These are phyloP conservation scores for Sugiyamaella pinicola DNA, from an alignment of 1,139 yeast genomes.

Conservation along the genomic window DNA sequence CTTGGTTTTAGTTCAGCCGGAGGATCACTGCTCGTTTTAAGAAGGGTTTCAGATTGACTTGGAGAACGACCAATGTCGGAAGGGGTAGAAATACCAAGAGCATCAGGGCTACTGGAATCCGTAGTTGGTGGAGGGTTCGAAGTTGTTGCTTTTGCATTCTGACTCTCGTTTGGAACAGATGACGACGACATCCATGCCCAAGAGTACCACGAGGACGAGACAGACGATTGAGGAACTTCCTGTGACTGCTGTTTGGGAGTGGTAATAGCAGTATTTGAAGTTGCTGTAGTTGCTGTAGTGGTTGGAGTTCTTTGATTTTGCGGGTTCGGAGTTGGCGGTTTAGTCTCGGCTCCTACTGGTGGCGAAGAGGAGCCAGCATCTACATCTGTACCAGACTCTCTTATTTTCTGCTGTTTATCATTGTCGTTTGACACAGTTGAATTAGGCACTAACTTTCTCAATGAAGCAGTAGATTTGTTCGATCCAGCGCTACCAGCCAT, in stretches of 20 bases:
- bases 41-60: background rate
- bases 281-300: background rate
- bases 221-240: background rate
- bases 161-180: background rate
- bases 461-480: background rate
- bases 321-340: too few species aligned
- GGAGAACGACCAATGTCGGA: background rate
- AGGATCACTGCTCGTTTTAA: background rate
- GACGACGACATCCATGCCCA: constrained; percentile 20
- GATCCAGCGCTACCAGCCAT: background rate
- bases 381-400: too few species aligned
- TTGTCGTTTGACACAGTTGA: background rate
- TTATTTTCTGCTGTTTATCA: background rate
- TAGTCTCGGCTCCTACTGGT: too few species aligned
- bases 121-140: too few species aligned
- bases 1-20: background rate
- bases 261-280: background rate
- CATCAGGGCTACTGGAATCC: background rate
- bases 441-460: background rate
- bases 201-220: constrained; percentile 16
- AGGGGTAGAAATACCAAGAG: background rate
- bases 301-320: too few species aligned
- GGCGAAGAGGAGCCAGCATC: background rate
- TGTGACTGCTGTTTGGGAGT: background rate
- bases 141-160: background rate